Percentiles rank a stretch among this genome's conserved stretches.
phyloP scores from a whole-genome alignment of 2,329 filamentous ascomycete genomes.

The Thielaviopsis musarum region DNA sequence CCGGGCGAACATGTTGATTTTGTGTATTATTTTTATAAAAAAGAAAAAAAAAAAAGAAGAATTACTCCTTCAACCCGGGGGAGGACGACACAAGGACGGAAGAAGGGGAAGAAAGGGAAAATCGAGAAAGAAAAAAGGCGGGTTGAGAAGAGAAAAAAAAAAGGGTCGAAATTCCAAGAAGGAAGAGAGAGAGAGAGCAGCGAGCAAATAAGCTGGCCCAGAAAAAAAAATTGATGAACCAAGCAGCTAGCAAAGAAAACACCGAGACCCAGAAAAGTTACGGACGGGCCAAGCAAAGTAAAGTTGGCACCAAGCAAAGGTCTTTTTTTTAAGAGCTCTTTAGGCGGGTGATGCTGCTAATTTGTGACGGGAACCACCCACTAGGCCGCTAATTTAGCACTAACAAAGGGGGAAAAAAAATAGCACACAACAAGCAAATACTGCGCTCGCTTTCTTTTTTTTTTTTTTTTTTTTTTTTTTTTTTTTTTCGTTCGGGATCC shows the following conservation, averaged over 20 bases:
- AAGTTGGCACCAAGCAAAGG: no score
- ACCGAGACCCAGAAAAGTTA: no score
- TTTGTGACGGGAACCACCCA: no score
- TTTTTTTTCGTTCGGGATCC: conserved; percentile 9
- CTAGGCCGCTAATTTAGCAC: no score
- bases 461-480: not conserved
- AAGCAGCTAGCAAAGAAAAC: not conserved
- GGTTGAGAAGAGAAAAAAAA: conserved; percentile 2
- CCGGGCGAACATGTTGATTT: conserved; percentile 65
- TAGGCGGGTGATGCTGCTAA: no score
- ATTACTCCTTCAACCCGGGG: conserved; percentile 12
- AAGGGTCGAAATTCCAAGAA: conserved; percentile 7
- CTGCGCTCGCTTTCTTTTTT: no score
- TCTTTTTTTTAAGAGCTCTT: no score
- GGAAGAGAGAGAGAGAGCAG: conserved; percentile 3
- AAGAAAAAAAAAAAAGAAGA: conserved; percentile 14
- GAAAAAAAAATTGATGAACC: not conserved
- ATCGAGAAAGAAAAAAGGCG: conserved; percentile 7
- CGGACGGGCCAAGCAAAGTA: no score
- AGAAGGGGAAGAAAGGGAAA: conserved; percentile 6
- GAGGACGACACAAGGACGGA: conserved; percentile 8
- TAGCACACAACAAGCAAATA: no score
- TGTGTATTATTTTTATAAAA: conserved; percentile 6
- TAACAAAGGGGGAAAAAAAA: no score
- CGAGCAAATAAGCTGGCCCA: conserved; percentile 10